A percentile compares a stretch with the other conserved stretches of the same genome.
Conservation (phyloP, 371 early-diverging fungal species). For the Gilbertella persicaria region DNA sequence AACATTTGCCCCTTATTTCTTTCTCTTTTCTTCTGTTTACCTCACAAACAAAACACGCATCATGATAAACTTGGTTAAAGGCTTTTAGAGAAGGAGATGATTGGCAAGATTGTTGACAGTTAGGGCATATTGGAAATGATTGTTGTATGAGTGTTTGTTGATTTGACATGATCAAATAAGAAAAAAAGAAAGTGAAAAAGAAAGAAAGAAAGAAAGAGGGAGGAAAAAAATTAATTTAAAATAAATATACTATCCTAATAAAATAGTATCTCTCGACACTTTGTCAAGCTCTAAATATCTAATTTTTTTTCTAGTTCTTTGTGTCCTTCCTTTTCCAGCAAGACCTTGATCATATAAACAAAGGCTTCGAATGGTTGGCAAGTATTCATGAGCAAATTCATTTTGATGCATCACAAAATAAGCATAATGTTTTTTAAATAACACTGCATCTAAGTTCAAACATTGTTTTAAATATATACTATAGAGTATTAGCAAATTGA, state of each 20-base stretch:
- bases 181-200: background rate
- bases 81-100: constrained; percentile 67
- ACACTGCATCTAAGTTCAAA: background rate
- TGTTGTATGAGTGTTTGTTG: constrained; percentile 9
- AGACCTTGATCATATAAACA: constrained; percentile 23
- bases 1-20: constrained; percentile 1
- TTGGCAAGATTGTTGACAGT: constrained; percentile 15
- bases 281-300: constrained; percentile 17
- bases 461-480: background rate
- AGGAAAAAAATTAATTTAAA: background rate
- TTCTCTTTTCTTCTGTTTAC: constrained; percentile 47
- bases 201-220: background rate
- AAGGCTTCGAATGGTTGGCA: constrained; percentile 26
- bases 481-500: no score
- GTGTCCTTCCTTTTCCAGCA: constrained; percentile 13
- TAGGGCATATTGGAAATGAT: constrained; percentile 14
- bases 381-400: constrained; percentile 13
- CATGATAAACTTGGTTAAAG: constrained; percentile 75
- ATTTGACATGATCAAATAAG: background rate
- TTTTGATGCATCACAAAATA: no score
- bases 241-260: constrained; percentile 5
- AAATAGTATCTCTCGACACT: constrained; percentile 12
- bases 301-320: constrained; percentile 10
- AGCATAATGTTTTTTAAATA: no score
- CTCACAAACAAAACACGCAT: constrained; percentile 85